phyloP scores from a whole-genome alignment of 768 basidiomycete genomes.

The Coprinellus micaceus region DNA sequence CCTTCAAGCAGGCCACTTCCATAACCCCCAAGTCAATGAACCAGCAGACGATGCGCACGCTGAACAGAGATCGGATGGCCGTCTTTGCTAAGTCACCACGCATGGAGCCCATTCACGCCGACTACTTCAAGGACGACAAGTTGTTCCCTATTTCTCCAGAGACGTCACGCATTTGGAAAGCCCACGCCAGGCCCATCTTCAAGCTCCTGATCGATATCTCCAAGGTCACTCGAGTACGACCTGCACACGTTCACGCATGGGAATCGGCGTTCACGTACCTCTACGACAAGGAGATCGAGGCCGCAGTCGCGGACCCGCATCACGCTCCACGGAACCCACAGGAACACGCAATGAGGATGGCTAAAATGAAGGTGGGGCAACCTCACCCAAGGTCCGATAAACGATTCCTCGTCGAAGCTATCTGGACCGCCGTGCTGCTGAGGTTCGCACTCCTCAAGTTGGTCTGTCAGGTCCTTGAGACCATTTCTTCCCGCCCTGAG shows the following conservation, averaged over 20 bases:
- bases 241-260: slow-evolving; percentile 57
- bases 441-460: slow-evolving; percentile 50
- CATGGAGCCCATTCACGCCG: slow-evolving; percentile 1
- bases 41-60: neutral
- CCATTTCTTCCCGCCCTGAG: slow-evolving; percentile 18
- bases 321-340: slow-evolving; percentile 38
- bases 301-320: slow-evolving; percentile 26
- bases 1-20: neutral
- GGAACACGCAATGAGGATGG: slow-evolving; percentile 49
- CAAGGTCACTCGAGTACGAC: slow-evolving; percentile 43
- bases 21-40: neutral
- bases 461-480: slow-evolving; percentile 37
- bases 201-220: slow-evolving; percentile 37
- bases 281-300: slow-evolving; percentile 43
- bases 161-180: slow-evolving; percentile 37
- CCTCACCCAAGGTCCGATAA: slow-evolving; percentile 55
- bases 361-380: slow-evolving; percentile 51
- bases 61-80: neutral
- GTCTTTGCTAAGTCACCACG: neutral
- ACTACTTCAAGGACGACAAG: slow-evolving; percentile 12
- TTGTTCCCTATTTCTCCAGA: slow-evolving; percentile 25
- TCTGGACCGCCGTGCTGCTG: slow-evolving; percentile 51
- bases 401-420: slow-evolving; percentile 58
- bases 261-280: slow-evolving; percentile 55
- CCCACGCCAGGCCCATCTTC: slow-evolving; percentile 31